Evolutionary conservation across 1,139 yeast species (phyloP).

Genomic region (Pichia sp.): DNA sequence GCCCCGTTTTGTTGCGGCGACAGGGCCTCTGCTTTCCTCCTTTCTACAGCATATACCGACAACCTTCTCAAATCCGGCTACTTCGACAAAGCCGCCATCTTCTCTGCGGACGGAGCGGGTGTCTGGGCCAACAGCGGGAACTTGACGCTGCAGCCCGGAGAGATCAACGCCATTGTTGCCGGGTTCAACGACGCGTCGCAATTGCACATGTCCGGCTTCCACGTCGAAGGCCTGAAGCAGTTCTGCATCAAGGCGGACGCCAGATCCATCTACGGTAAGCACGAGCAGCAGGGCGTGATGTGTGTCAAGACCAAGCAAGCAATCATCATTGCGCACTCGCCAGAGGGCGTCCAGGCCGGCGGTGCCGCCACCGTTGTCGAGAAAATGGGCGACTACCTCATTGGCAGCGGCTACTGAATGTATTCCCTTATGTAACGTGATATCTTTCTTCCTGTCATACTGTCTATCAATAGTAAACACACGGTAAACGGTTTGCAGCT

Average conservation of each 20-base stretch:
- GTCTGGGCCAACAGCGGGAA: constrained; percentile 87
- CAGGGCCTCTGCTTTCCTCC: constrained; percentile 27
- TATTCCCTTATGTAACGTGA: neutral
- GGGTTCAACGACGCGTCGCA: constrained; percentile 79
- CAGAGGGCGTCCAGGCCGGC: constrained; percentile 84
- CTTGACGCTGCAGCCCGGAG: constrained; percentile 63
- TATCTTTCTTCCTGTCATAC: neutral
- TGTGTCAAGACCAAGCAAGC: constrained; percentile 95
- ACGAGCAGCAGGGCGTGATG: constrained; percentile 76
- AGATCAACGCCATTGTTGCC: constrained; percentile 65
- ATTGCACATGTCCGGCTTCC: constrained; percentile 82
- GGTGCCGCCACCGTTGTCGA: constrained; percentile 94
- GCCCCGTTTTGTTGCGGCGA: neutral
- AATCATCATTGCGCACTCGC: constrained; percentile 89
- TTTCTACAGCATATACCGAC: constrained; percentile 78
- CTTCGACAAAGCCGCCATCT: constrained; percentile 87
- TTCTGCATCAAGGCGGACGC: constrained; percentile 87
- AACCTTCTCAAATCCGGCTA: constrained; percentile 81
- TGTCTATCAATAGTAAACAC: neutral
- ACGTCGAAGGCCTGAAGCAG: constrained; percentile 80
- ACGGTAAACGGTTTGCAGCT: too few species aligned
- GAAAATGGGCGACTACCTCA: constrained; percentile 90
- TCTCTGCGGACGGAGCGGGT: constrained; percentile 91
- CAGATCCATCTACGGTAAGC: constrained; percentile 91
- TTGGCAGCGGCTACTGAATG: constrained; percentile 72